Evolutionary conservation across 169 alveolate genomes (phyloP).

Genomic region (Babesia bovis): DNA sequence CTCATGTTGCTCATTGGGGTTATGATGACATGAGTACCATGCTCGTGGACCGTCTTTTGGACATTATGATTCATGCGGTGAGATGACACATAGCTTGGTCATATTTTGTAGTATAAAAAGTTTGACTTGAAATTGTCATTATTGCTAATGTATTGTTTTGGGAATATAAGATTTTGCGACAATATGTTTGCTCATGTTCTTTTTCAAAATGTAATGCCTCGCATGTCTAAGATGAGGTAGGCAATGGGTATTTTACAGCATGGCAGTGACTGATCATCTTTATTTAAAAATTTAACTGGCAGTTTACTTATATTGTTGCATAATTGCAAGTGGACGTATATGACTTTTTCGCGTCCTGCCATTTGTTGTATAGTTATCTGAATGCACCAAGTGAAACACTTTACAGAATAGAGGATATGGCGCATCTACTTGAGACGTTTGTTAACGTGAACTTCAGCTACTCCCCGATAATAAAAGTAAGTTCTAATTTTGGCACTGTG

Average conservation of each 20-base stretch:
- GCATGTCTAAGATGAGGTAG: constrained; percentile 23
- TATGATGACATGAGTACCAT: not conserved
- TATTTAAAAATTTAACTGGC: not conserved
- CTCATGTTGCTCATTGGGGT: not conserved
- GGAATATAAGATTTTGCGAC: constrained; percentile 15
- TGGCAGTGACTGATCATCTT: no score
- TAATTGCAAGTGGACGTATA: no score
- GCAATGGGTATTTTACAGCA: no score
- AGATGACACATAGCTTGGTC: no score
- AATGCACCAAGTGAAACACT: no score
- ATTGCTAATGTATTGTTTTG: constrained; percentile 4
- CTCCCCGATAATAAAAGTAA: constrained; percentile 22
- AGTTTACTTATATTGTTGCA: not conserved
- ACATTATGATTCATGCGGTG: not conserved
- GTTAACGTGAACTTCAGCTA: constrained; percentile 32
- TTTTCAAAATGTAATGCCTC: constrained; percentile 10
- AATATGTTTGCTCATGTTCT: constrained; percentile 6
- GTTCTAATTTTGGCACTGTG: not conserved
- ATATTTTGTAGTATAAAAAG: not conserved
- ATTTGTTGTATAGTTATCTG: no score
- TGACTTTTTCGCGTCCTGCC: no score
- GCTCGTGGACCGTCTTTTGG: not conserved
- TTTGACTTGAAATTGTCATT: constrained; percentile 19
- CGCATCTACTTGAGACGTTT: constrained; percentile 18
- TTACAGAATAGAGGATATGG: constrained; percentile 34